These are phyloP conservation scores for Telfairia occidentalis DNA, from an alignment of 331 rosid genomes.

Conservation along the genomic window DNA sequence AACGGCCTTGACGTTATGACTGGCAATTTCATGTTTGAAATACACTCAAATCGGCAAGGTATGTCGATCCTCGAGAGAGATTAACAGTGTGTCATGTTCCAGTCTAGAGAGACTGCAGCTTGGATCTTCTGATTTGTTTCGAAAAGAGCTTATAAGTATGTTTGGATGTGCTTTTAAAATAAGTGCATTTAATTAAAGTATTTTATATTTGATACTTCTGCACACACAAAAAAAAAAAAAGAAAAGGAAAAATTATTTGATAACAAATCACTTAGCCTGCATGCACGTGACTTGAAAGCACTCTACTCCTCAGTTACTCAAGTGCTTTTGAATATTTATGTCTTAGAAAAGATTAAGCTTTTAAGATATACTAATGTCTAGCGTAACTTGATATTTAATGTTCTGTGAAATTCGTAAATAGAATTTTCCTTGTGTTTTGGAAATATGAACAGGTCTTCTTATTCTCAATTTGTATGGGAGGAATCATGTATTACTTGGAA, in stretches of 20 bases:
- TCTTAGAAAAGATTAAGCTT: not conserved
- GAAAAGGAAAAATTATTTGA: no score
- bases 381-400: not conserved
- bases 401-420: not conserved
- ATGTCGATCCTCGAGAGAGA: not conserved
- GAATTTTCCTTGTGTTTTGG: not conserved
- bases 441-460: slow-evolving; percentile 49
- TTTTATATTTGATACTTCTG: no score
- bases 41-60: not conserved
- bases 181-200: no score
- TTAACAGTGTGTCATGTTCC: not conserved
- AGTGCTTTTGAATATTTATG: no score
- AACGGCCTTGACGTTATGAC: not conserved
- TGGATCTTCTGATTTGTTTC: not conserved
- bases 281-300: no score
- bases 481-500: slow-evolving; percentile 90
- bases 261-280: no score
- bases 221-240: no score
- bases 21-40: not conserved
- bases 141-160: not conserved
- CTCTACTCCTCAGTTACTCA: no score
- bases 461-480: slow-evolving; percentile 88
- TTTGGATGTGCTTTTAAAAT: no score
- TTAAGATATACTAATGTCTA: not conserved
- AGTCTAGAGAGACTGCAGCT: not conserved